Evolutionary conservation across 75 land plant species (phyloP), one percentile per base, ranked within the genome.

Genomic region (Cupressus sempervirens): DNA sequence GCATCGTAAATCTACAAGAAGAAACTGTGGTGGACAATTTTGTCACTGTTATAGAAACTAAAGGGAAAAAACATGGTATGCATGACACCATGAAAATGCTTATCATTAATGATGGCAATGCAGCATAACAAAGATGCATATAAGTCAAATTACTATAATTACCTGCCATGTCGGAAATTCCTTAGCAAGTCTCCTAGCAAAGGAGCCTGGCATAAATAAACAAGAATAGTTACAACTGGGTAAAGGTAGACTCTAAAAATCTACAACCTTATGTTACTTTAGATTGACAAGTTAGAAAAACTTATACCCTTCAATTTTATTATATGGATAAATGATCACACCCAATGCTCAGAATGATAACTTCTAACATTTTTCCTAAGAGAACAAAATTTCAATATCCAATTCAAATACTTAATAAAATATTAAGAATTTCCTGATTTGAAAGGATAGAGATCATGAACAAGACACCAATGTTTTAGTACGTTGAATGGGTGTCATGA

Each of bases 111-210:
- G 43, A 82, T 53, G 11, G 8, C 3, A 23, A 65, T 38, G 32
- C 18, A 72, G 10, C 43, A n/a, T 35, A 38, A 23, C 13, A 26
- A 67, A 72, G 32, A 70, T 1, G 34, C 62, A 5, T 18, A 83
- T 35, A 62, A 62, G n/a, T 26, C 40, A 83, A 65, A 35, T 13
- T 58, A 26, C 9, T 34, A 81, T 40, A 53, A 52, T 40, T 89
- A 97, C 99, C 99, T 98, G 99, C 99, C 99, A 98, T 68, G 87
- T 86, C 3, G 99, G 99, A 88, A 96, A 98, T 80, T 90, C 97
- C 84, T 91, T 85, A 14, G 97, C 98, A 84, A 98, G 88, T 84
- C 98, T 92, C 85, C 91, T 91, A n/a, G 99, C 93, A 90, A 98
- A 98, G 13, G 98, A 90, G 46, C 93, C 99, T 97, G 91, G 56